Conservation (phyloP, 176 grass and related monocot genomes). For the Triticum turgidum region DNA sequence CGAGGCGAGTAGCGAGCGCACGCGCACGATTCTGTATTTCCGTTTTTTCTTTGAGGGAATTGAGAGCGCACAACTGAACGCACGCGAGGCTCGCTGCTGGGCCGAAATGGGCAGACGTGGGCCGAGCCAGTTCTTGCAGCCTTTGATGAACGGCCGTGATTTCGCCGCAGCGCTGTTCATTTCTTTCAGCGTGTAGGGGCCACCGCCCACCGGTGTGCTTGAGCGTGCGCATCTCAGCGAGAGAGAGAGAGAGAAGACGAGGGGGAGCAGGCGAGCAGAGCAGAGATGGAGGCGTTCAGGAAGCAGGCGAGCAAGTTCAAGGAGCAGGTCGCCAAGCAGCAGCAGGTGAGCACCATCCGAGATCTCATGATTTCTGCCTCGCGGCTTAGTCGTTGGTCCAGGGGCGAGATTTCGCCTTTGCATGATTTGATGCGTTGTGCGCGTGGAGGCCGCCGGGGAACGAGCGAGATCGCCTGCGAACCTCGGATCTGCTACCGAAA, state of each 20-base stretch:
- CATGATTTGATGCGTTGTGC: background rate
- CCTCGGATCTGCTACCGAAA: background rate
- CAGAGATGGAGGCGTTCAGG: constrained; percentile 79
- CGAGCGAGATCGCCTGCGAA: background rate
- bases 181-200: background rate
- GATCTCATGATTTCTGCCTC: constrained; percentile 3
- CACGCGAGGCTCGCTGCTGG: background rate
- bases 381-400: background rate
- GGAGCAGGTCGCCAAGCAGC: constrained; percentile 97
- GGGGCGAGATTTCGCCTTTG: background rate
- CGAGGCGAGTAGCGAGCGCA: too few relatives aligned
- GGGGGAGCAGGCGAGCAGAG: background rate
- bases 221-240: background rate
- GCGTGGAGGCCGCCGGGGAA: background rate
- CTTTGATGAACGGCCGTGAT: background rate
- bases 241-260: background rate
- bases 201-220: background rate
- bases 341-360: constrained; percentile 56
- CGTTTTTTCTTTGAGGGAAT: too few relatives aligned
- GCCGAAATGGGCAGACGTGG: background rate
- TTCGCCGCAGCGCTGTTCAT: background rate
- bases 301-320: constrained; percentile 89
- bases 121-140: background rate
- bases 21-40: too few relatives aligned
- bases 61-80: too few relatives aligned